Evolutionary conservation across 768 basidiomycete genomes (phyloP), one percentile per base, ranked within the genome.

Genomic region (Vishniacozyma victoriae): DNA sequence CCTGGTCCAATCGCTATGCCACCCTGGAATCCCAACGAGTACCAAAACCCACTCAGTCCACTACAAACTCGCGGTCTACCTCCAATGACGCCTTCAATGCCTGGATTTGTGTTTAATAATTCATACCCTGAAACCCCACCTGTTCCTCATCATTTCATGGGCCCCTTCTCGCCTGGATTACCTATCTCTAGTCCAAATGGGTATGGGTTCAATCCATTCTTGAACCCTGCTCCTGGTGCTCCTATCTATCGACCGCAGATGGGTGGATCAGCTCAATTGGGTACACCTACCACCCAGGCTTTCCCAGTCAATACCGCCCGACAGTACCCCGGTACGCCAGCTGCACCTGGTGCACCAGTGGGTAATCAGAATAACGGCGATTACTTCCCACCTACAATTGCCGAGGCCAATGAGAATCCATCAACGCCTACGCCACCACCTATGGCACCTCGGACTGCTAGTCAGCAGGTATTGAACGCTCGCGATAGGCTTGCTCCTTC

Each of bases 11-110:
- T 72, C 46, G 49, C 64, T n/a, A 73, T 75, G 71, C 75, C 75
- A 0, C 54, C 73, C 9, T 74, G 71, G 38, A 57, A 57, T 7
- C 55, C 44, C 44, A 61, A 57, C 51, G 59, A 55, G 23, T 38
- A n/a, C 14, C 35, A 19, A 14, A 67, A 67, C 38, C 72, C 75
- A 6, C 53, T 75, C 26, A 73, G 75, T 0, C 76, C 76, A 12
- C 55, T 83, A 53, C 87, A 85, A 9, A 84, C 84, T n/a, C 80
- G 83, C 54, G 85, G 86, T 0, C 74, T 90, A n/a, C 86, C 87
- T 13, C 85, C 87, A 1, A 89, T 95, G 63, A 95, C 92, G n/a
- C 91, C 92, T 0, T 86, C 85, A 52, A 96, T 97, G 92, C 93
- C 93, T 1, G 82, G 88, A 4, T 97, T 95, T 73, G 83, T 82